Percentiles rank a stretch among this genome's conserved stretches.
phyloP scores from a whole-genome alignment of 1,139 yeast species.

The Hanseniaspora uvarum region DNA sequence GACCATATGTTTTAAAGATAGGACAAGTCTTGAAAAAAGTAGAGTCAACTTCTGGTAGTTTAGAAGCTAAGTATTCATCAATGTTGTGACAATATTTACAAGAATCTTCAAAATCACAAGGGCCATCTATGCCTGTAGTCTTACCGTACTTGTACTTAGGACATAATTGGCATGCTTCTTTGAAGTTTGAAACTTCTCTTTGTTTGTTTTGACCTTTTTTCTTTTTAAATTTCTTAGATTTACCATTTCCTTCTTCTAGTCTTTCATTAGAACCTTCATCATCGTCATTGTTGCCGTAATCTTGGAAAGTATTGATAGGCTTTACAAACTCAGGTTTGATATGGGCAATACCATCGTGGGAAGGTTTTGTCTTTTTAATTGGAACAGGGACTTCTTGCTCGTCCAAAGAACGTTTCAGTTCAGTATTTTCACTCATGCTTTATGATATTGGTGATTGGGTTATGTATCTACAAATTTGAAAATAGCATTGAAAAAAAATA shows the following conservation, averaged over 20 bases:
- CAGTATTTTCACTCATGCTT: not conserved
- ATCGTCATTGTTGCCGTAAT: conserved; percentile 24
- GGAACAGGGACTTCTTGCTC: not conserved
- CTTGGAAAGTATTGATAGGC: conserved; percentile 21
- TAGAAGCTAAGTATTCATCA: conserved; percentile 48
- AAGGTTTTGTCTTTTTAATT: conserved; percentile 14
- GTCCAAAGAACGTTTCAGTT: conserved; percentile 10
- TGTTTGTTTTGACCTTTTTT: conserved; percentile 83
- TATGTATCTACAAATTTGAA: too few species aligned
- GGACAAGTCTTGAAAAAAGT: conserved; percentile 56
- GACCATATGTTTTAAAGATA: conserved; percentile 68
- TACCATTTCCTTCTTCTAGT: conserved; percentile 21
- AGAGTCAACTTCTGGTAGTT: conserved; percentile 54
- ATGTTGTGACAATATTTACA: conserved; percentile 76
- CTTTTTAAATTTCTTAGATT: conserved; percentile 38
- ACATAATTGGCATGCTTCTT: conserved; percentile 61
- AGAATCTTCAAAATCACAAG: conserved; percentile 59
- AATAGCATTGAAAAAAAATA: too few species aligned
- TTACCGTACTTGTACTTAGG: conserved; percentile 37
- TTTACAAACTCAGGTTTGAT: conserved; percentile 55
- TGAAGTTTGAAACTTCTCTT: conserved; percentile 63
- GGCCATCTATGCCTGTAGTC: not conserved
- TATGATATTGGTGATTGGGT: not conserved
- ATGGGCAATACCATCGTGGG: conserved; percentile 49
- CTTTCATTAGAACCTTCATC: conserved; percentile 28